Conservation (phyloP, 495 filamentous ascomycete species). For the Neurospora sp. region DNA sequence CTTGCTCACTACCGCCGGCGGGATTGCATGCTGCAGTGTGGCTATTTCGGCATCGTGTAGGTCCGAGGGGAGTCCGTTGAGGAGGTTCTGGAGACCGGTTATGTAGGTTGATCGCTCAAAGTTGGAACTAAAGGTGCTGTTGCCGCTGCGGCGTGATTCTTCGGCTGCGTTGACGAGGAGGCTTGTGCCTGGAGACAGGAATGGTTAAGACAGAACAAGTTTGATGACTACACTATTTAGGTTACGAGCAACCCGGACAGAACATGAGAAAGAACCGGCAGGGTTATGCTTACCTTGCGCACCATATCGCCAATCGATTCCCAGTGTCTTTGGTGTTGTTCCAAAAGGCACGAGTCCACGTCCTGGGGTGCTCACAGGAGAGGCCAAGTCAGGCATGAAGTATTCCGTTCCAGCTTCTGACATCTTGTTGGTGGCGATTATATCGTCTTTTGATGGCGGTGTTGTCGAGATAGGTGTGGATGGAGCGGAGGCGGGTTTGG, state of each 20-base stretch:
- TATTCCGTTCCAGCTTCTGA: background rate
- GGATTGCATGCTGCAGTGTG: conserved; percentile 38
- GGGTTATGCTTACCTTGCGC: conserved; percentile 18
- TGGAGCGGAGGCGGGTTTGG: background rate
- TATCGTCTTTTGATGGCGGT: background rate
- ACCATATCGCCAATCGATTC: conserved; percentile 21
- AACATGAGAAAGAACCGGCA: background rate
- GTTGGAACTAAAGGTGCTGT: conserved; percentile 9
- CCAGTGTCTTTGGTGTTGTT: background rate
- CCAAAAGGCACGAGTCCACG: background rate
- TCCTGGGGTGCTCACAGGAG: background rate
- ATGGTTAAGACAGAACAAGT: background rate
- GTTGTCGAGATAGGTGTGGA: background rate
- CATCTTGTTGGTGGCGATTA: background rate
- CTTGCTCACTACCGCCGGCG: conserved; percentile 11
- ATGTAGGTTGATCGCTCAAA: conserved; percentile 60
- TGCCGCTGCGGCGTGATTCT: background rate
- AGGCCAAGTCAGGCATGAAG: background rate
- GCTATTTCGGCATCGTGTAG: conserved; percentile 39
- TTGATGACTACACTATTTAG: background rate
- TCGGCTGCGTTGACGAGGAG: conserved; percentile 9
- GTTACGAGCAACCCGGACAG: background rate
- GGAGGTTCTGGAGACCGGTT: conserved; percentile 53
- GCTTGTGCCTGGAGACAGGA: conserved; percentile 5
- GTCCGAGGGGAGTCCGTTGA: conserved; percentile 53